Percentiles rank a stretch among this genome's conserved stretches.
Conservation (phyloP, 768 basidiomycete species). For the Collybiopsis confluens region DNA sequence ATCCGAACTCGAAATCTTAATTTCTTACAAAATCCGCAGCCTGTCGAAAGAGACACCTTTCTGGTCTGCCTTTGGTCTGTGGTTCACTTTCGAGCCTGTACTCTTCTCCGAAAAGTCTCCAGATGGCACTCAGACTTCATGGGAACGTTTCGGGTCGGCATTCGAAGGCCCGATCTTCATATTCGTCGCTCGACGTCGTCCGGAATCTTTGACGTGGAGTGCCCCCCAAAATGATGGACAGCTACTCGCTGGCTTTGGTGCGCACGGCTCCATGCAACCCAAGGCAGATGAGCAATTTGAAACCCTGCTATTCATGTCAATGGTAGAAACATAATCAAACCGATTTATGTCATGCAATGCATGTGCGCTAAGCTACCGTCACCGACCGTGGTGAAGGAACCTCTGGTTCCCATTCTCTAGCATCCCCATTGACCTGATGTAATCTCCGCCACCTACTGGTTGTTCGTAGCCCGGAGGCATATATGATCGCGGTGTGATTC, state of each 20-base stretch:
- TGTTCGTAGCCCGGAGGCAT: conserved; percentile 51
- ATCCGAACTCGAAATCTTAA: conserved; percentile 35
- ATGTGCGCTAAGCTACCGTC: not conserved
- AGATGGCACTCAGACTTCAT: conserved; percentile 11
- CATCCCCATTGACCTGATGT: conserved; percentile 47
- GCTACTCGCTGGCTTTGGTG: conserved; percentile 55
- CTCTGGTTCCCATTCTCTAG: conserved; percentile 52
- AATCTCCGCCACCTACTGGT: conserved; percentile 35
- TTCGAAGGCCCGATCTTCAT: conserved; percentile 50
- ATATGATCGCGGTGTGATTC: conserved; percentile 37
- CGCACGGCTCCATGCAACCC: conserved; percentile 31
- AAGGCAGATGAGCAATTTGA: conserved; percentile 74
- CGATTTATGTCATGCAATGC: not conserved
- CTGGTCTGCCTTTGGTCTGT: conserved; percentile 77
- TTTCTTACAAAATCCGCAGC: conserved; percentile 77
- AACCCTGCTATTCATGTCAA: conserved; percentile 48
- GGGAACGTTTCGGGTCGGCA: conserved; percentile 40
- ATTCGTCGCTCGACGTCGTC: conserved; percentile 55
- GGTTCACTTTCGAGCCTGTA: conserved; percentile 65
- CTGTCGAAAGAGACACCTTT: conserved; percentile 69
- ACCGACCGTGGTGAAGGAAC: conserved; percentile 7
- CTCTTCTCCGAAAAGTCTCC: conserved; percentile 23
- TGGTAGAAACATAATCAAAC: conserved; percentile 18
- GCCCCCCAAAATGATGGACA: conserved; percentile 49
- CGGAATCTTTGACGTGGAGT: conserved; percentile 54